phyloP scores from a whole-genome alignment of 495 filamentous ascomycete species.

The Xylaria scruposa region DNA sequence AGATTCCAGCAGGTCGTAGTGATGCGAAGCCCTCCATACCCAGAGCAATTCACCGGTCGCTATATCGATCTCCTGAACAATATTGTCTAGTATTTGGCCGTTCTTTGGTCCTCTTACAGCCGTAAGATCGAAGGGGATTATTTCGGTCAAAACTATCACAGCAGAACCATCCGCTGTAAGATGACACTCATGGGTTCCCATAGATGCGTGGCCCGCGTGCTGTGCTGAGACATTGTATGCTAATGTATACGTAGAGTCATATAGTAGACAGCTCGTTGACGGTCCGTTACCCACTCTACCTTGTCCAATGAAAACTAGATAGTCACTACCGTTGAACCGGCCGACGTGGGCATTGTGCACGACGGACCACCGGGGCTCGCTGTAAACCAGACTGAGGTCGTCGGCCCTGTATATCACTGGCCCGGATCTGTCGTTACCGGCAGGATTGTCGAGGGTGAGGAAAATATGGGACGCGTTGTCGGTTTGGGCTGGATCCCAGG shows the following conservation, averaged over 20 bases:
- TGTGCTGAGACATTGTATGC: constrained; percentile 28
- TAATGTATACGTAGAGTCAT: constrained; percentile 32
- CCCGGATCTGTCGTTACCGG: neutral
- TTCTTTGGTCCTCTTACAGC: constrained; percentile 28
- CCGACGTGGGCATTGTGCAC: constrained; percentile 16
- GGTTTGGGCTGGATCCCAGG: constrained; percentile 18
- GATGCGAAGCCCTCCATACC: constrained; percentile 50
- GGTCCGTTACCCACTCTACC: neutral
- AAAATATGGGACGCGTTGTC: constrained; percentile 29
- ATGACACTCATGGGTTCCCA: constrained; percentile 32
- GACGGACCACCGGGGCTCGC: constrained; percentile 18
- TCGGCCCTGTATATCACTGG: constrained; percentile 30
- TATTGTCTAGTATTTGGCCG: constrained; percentile 32
- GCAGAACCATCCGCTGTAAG: constrained; percentile 26
- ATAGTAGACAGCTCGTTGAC: constrained; percentile 26
- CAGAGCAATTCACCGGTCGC: constrained; percentile 39
- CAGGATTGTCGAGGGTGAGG: constrained; percentile 8
- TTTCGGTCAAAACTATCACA: constrained; percentile 26
- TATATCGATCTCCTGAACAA: constrained; percentile 35
- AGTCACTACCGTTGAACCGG: constrained; percentile 14
- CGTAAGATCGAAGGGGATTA: constrained; percentile 27
- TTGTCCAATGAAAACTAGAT: constrained; percentile 24
- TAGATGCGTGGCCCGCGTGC: neutral
- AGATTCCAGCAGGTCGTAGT: constrained; percentile 34
- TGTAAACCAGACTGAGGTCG: constrained; percentile 32